Evolutionary conservation across 2,329 filamentous ascomycete genomes (phyloP).

Genomic region (Myotisia sp.): DNA sequence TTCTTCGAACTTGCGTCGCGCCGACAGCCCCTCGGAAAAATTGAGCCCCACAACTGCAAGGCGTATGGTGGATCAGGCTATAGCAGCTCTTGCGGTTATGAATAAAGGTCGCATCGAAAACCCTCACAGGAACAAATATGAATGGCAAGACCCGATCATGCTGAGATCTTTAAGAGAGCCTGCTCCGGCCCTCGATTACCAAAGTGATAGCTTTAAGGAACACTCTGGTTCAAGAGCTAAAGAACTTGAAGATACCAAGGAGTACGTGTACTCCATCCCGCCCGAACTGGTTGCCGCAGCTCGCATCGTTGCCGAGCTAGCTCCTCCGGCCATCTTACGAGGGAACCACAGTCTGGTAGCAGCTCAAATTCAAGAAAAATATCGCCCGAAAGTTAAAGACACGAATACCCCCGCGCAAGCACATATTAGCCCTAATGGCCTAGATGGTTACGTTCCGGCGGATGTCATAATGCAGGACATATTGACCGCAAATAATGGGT

Average conservation of each 20-base stretch:
- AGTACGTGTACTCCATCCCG: slow-evolving; percentile 7
- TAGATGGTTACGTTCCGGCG: not conserved
- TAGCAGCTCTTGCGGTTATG: slow-evolving; percentile 1
- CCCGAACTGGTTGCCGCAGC: slow-evolving; percentile 9
- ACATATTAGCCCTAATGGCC: slow-evolving; percentile 2
- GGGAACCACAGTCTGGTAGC: slow-evolving; percentile 1
- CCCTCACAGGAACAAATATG: slow-evolving; percentile 5
- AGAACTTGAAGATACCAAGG: not conserved
- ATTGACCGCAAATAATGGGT: not conserved
- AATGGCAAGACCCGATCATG: not conserved
- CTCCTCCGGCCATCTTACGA: too few relatives aligned
- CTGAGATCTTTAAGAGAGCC: not conserved
- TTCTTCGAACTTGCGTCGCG: too few relatives aligned
- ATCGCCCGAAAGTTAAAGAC: slow-evolving; percentile 2
- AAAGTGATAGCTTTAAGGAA: not conserved
- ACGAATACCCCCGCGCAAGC: slow-evolving; percentile 37
- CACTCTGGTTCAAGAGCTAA: not conserved
- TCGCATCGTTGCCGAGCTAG: slow-evolving; percentile 10
- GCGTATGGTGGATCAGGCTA: not conserved
- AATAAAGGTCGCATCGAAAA: slow-evolving; percentile 4
- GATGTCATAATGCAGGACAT: not conserved
- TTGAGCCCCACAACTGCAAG: too few relatives aligned
- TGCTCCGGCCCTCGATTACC: not conserved
- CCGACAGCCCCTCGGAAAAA: too few relatives aligned
- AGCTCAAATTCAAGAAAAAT: slow-evolving; percentile 2